A percentile compares a stretch with the other conserved stretches of the same genome.
These are phyloP conservation scores for Osmozyma mogii DNA, from an alignment of 805 yeast genomes.

Conservation along the genomic window DNA sequence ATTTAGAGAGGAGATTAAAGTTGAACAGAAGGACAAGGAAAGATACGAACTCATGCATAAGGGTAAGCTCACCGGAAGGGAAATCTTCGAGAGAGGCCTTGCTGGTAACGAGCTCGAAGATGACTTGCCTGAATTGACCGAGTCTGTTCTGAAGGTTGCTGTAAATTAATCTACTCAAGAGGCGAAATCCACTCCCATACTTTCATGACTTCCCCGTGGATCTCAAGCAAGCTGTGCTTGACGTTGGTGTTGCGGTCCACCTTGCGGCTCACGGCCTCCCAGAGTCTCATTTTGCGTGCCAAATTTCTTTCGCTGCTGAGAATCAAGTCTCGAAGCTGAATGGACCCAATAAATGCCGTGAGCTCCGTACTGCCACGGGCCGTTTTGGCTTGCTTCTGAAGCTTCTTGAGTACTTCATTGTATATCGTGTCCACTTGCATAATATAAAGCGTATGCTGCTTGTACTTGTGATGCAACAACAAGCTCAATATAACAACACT, in stretches of 20 bases:
- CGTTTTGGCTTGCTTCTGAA: conserved; percentile 37
- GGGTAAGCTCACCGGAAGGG: conserved; percentile 79
- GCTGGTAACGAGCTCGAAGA: conserved; percentile 55
- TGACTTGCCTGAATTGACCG: conserved; percentile 13
- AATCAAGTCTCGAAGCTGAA: conserved; percentile 64
- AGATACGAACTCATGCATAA: conserved; percentile 53
- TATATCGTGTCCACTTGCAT: conserved; percentile 39
- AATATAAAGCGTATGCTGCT: conserved; percentile 29
- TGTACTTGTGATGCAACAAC: conserved; percentile 25
- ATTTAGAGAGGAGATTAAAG: conserved; percentile 68
- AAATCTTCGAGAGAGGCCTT: conserved; percentile 84
- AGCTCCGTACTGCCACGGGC: conserved; percentile 21
- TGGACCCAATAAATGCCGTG: conserved; percentile 51
- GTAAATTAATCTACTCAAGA: no score
- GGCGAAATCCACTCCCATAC: conserved; percentile 77
- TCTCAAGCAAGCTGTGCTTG: conserved; percentile 53
- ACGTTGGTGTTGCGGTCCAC: conserved; percentile 66
- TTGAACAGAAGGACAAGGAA: conserved; percentile 48
- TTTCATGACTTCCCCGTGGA: conserved; percentile 79
- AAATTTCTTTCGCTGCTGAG: conserved; percentile 35
- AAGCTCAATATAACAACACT: conserved; percentile 11
- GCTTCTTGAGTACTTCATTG: conserved; percentile 40
- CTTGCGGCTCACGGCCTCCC: conserved; percentile 48
- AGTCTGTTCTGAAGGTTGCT: conserved; percentile 12
- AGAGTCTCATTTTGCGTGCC: conserved; percentile 32